A percentile compares a stretch with the other conserved stretches of the same genome.
Conservation (phyloP, 2,329 filamentous ascomycete genomes). For the Claviceps paspali region DNA sequence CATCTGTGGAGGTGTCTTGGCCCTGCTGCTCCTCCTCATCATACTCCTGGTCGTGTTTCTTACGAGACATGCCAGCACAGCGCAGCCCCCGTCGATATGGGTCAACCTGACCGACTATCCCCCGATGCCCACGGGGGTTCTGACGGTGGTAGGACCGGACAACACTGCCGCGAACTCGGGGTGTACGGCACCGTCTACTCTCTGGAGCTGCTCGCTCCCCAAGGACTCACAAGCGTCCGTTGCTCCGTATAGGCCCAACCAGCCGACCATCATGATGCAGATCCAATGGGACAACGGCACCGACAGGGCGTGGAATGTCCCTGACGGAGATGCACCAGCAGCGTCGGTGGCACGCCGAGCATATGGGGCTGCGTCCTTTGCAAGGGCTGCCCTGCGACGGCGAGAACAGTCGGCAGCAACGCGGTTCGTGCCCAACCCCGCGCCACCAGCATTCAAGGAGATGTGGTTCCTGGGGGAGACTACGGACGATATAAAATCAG, state of each 20-base stretch:
- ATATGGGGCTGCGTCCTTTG: conserved; percentile 11
- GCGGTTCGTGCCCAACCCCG: conserved; percentile 35
- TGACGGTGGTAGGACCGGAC: conserved; percentile 62
- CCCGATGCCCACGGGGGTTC: conserved; percentile 68
- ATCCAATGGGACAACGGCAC: conserved; percentile 57
- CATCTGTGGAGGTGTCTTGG: conserved; percentile 33
- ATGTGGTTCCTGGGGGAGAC: conserved; percentile 73
- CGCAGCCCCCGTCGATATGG: conserved; percentile 40
- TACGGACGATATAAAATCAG: conserved; percentile 54
- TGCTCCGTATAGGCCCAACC: conserved; percentile 45
- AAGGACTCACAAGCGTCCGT: conserved; percentile 57
- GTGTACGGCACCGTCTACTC: conserved; percentile 55
- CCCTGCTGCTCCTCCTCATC: conserved; percentile 40
- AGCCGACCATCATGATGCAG: conserved; percentile 68
- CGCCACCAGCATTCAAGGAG: conserved; percentile 49
- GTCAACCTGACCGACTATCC: conserved; percentile 78
- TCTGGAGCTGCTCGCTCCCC: conserved; percentile 80
- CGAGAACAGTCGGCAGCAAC: conserved; percentile 6
- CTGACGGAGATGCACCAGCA: conserved; percentile 21
- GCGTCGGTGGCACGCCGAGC: conserved; percentile 13
- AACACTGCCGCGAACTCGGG: conserved; percentile 46
- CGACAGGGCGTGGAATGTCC: conserved; percentile 31
- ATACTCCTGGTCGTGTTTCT: conserved; percentile 44
- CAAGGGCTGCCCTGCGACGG: conserved; percentile 10
- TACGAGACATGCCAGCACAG: conserved; percentile 12